Base-by-base conservation (phyloP, 345 rosid species). In the Theobroma cacao region DNA sequence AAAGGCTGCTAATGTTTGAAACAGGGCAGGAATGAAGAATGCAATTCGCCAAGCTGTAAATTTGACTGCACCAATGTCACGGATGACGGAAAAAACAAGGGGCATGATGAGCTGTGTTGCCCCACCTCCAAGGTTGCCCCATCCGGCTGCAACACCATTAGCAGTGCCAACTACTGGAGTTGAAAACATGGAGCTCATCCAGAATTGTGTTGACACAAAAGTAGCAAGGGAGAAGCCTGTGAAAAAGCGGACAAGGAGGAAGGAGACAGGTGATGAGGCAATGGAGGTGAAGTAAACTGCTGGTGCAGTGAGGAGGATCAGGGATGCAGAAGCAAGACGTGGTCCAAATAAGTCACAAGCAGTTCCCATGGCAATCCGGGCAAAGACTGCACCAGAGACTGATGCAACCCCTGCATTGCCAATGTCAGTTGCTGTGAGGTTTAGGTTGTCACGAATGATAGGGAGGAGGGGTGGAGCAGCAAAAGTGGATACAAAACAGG, bases 151-250 rank as follows among this genome's bases (percentile, higher is more conserved):
- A 18, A 91, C 82, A 0, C 93, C 98, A 31, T 94, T 94, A 12
- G 97, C 95, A 0, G 94, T 79, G 13, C 94, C 98, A 0, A 94
- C 97, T 0, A 92, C 91, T 0, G 84, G 82, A 4, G 88, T 75
- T 0, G 94, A 88, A 71, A 94, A 94, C 98, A 94, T 94, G 2
- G 94, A 89, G 82, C 95, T 92, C 98, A 92, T 94, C 98, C 98
- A 94, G 86, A 89, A 94, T 75, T 94, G 98, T 5, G 95, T 90
- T 17, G 98, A 94, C 56, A 94, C 97, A 38, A 94, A 94, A 45
- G 94, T 90, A 33, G 97, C 89, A 0, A 92, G 83, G 10, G 98
- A 91, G 81, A 94, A 94, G 22, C 98, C 98, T 0, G 92, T 85
- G 73, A 88, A 89, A 77, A 93, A 93, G 0, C 98, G 82, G 2